phyloP scores from a whole-genome alignment of 1,139 yeast species.

The Geotrichum europaeum region DNA sequence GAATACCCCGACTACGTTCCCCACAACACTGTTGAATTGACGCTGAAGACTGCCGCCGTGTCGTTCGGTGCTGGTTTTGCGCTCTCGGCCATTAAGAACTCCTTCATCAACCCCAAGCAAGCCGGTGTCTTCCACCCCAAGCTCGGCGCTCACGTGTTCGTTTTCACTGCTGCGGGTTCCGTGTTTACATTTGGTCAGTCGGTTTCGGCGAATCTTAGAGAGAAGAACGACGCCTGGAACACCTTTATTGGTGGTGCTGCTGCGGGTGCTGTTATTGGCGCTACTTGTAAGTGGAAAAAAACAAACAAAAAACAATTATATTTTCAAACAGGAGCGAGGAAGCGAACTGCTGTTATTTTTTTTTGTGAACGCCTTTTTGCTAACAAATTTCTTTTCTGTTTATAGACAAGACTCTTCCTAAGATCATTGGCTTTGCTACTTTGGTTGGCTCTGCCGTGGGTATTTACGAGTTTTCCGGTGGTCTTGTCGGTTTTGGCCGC shows the following conservation, averaged over 20 bases:
- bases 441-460: slow-evolving; percentile 38
- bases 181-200: slow-evolving; percentile 38
- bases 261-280: slow-evolving; percentile 44
- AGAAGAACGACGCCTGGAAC: slow-evolving; percentile 42
- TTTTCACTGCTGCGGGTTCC: slow-evolving; percentile 34
- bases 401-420: slow-evolving; percentile 39
- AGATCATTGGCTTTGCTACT: slow-evolving; percentile 42
- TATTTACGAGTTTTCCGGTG: slow-evolving; percentile 44
- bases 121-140: slow-evolving; percentile 21
- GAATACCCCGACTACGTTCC: slow-evolving; percentile 29
- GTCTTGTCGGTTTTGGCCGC: slow-evolving; percentile 36
- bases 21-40: slow-evolving; percentile 41
- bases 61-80: slow-evolving; percentile 39
- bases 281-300: slow-evolving; percentile 26
- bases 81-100: slow-evolving; percentile 38
- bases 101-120: slow-evolving; percentile 29
- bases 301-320: no score
- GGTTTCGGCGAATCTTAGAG: slow-evolving; percentile 41
- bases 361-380: not conserved
- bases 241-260: slow-evolving; percentile 47
- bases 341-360: not conserved
- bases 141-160: slow-evolving; percentile 20
- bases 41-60: slow-evolving; percentile 39
- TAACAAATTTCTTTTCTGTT: slow-evolving; percentile 11
- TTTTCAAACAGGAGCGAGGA: not conserved